A percentile compares a stretch with the other conserved stretches of the same genome.
Evolutionary conservation across 75 land plant genomes (phyloP).

Genomic region (Cunninghamia lanceolata): DNA sequence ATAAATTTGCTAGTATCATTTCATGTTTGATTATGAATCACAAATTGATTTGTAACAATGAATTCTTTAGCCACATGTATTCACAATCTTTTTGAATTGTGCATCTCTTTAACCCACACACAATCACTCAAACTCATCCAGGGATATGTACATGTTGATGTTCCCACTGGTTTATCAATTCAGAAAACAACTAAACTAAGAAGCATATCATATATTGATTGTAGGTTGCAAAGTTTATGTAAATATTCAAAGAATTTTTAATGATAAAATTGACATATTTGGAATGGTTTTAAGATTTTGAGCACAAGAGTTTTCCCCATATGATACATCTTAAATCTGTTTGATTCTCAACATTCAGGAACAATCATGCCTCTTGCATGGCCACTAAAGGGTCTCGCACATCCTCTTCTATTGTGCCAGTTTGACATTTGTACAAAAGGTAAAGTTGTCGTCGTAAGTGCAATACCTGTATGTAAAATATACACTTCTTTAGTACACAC

Average conservation of each 20-base stretch:
- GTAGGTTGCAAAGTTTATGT: not conserved
- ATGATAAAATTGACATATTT: not conserved
- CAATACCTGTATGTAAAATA: slow-evolving; percentile 7
- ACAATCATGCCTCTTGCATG: not conserved
- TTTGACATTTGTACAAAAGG: slow-evolving; percentile 1
- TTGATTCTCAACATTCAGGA: not conserved
- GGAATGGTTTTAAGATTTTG: not conserved
- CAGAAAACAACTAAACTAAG: not conserved
- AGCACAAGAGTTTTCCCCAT: not conserved
- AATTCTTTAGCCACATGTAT: too few relatives aligned
- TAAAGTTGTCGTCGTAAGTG: slow-evolving; percentile 9
- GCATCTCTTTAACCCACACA: too few relatives aligned
- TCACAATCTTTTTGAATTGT: too few relatives aligned
- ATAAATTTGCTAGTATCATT: too few relatives aligned
- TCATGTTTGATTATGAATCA: too few relatives aligned
- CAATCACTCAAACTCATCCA: too few relatives aligned
- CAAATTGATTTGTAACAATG: too few relatives aligned
- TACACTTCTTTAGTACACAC: not conserved
- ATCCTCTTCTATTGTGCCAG: slow-evolving; percentile 2
- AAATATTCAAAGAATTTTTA: not conserved
- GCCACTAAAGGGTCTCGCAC: not conserved
- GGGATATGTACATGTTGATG: too few relatives aligned
- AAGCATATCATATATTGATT: not conserved
- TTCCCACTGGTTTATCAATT: too few relatives aligned
- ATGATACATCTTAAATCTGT: not conserved